Conservation (phyloP, 495 filamentous ascomycete genomes). For the Aspergillus ostianus region DNA sequence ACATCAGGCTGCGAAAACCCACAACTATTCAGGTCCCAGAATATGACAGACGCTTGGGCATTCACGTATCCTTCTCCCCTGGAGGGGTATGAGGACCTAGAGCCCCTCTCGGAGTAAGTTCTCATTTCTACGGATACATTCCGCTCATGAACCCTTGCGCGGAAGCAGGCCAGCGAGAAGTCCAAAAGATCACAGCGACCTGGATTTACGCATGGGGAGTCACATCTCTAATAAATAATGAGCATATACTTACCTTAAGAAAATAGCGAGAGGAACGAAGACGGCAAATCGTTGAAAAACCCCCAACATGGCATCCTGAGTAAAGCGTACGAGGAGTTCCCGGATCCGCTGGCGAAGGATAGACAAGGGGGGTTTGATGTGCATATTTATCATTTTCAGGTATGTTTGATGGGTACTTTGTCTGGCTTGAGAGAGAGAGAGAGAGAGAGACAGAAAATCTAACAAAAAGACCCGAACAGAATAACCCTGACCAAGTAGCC, state of each 20-base stretch:
- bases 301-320: slow-evolving; percentile 55
- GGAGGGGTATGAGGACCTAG: slow-evolving; percentile 60
- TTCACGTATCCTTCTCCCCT: slow-evolving; percentile 63
- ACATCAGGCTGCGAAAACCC: background rate
- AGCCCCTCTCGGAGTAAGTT: slow-evolving; percentile 61
- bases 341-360: slow-evolving; percentile 61
- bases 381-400: slow-evolving; percentile 75
- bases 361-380: slow-evolving; percentile 65
- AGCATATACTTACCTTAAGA: too few relatives aligned
- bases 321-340: slow-evolving; percentile 63
- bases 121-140: background rate
- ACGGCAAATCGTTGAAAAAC: slow-evolving; percentile 68
- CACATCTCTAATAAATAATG: too few relatives aligned
- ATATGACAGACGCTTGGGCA: slow-evolving; percentile 39
- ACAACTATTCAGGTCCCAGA: background rate
- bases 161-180: background rate
- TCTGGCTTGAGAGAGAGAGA: too few relatives aligned
- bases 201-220: too few relatives aligned
- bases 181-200: background rate
- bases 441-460: background rate
- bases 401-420: slow-evolving; percentile 11
- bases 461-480: slow-evolving; percentile 31
- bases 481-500: slow-evolving; percentile 56
- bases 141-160: too few relatives aligned
- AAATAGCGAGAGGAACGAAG: slow-evolving; percentile 48